Base-by-base conservation (phyloP, 2,329 filamentous ascomycete species). In the Botryotinia calthae region DNA sequence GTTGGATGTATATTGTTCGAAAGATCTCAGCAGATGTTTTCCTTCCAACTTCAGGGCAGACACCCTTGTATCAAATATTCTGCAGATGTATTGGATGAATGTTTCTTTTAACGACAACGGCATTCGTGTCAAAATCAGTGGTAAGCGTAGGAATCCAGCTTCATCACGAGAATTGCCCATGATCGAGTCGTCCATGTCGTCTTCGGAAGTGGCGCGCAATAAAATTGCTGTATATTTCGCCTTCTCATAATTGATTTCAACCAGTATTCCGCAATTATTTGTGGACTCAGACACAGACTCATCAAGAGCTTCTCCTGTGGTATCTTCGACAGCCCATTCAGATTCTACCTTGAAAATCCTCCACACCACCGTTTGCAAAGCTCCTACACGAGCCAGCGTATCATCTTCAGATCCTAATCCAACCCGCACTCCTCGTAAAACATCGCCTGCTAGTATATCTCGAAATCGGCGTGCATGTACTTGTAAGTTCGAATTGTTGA, bases 51-150 rank as follows among this genome's bases (percentile, higher is more conserved):
- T 79, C 66, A 85, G 56, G 12, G 79, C 76, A 1, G 82, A 82
- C 25, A 83, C 77, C 72, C 82, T 81, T 6, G 82, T 79, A 76
- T 86, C 84, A 74, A 86, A 86, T 42, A 80, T 81, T 1, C 80
- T 82, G 14, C 80, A 73, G 34, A 86, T 78, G 76, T 84, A 85
- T 51, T 83, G 79, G 18, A 83, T 76, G 68, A 86, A 83, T 16
- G 82, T 80, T 16, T 84, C 81, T 34, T 84, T 81, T 7, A 85
- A 74, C 0, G 82, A 77, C 1, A 78, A 80, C 0, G 84, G 84
- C 84, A 86, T 85, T 73, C 83, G 84, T 16, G 82, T 79, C 46
- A 86, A 77, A 28, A 86, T 76, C 16, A 86, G 78, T 0, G 84
- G 84, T 31, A 85, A 81, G 6, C 81, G 78, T 14, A 84, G 81